phyloP scores from a whole-genome alignment of 2,329 filamentous ascomycete genomes.

The Chaetomiaceae sp. region DNA sequence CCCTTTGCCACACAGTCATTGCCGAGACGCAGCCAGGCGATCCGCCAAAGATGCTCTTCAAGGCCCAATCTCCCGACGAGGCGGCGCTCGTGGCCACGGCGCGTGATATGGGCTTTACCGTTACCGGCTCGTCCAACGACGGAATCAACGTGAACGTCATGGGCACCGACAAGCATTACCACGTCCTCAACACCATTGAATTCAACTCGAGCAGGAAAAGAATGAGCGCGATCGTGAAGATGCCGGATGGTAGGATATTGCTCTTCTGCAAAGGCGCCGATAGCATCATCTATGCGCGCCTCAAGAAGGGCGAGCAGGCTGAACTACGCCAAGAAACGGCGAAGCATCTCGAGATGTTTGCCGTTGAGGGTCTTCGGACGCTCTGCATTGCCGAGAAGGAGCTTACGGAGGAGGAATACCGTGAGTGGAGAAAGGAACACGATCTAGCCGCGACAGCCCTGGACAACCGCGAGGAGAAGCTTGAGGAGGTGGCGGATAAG shows the following conservation, averaged over 20 bases:
- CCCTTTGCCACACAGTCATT: constrained; percentile 95
- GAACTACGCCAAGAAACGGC: constrained; percentile 80
- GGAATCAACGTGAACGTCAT: constrained; percentile 82
- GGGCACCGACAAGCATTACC: constrained; percentile 80
- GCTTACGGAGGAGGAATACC: constrained; percentile 77
- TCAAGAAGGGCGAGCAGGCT: constrained; percentile 78
- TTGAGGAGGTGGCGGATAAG: constrained; percentile 81
- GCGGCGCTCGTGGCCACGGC: constrained; percentile 91
- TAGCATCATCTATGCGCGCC: constrained; percentile 90
- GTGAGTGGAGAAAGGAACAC: constrained; percentile 78
- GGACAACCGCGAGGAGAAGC: constrained; percentile 82
- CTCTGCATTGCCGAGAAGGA: constrained; percentile 87
- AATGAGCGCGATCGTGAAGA: constrained; percentile 94
- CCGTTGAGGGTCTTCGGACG: constrained; percentile 88
- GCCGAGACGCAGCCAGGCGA: constrained; percentile 87
- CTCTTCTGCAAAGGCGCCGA: constrained; percentile 97
- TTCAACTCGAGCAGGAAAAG: constrained; percentile 96
- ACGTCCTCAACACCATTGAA: constrained; percentile 88
- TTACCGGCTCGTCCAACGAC: constrained; percentile 73
- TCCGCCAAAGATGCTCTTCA: constrained; percentile 86
- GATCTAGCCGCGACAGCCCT: constrained; percentile 82
- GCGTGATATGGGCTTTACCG: constrained; percentile 90
- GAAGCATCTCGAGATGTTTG: constrained; percentile 95
- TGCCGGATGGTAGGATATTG: constrained; percentile 85
- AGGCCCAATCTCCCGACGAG: constrained; percentile 95